Base-by-base conservation (phyloP, 75 land plant genomes). In the Selaginella tamariscina region DNA sequence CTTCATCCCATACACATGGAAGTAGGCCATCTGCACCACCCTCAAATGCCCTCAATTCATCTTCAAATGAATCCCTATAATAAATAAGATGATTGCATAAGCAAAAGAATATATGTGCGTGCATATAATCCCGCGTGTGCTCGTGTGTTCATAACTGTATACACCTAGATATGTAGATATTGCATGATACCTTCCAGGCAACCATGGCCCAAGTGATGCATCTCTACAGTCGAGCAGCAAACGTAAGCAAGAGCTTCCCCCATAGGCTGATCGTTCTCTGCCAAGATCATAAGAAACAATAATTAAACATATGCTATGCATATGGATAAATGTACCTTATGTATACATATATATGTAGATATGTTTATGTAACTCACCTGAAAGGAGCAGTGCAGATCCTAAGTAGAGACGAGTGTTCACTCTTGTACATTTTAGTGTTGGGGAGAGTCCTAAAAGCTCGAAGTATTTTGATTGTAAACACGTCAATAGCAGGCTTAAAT, bases 161-260 rank as follows among this genome's bases (percentile, higher is more conserved):
- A 57, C 1, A 59, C 24, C n/a, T 1, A 0, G 21, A 39, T 11
- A 31, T 65, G n/a, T n/a, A n/a, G n/a, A n/a, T n/a, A n/a, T n/a
- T n/a, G n/a, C n/a, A n/a, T n/a, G n/a, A n/a, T 80, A 80, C 99
- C 99, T 95, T 74, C 99, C 99, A 71, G 96, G 99, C 32, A 78
- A 70, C 91, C 91, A 95, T 63, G 99, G 99, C 39, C 99, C 99
- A 71, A 95, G 79, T 64, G 85, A 90, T 72, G 96, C 86, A 82
- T 95, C 99, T 67, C 92, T 75, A 24, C 73, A 77, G 74, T 95
- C 96, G 32, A 95, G 69, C 33, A 95, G 60, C 31, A 77, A 54
- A 66, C 80, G 79, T 78, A 95, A 73, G 71, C 82, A 77, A 13
- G 99, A 95, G 73, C 99, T 90, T 73, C 82, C 92, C 65, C 79